Percentiles rank a stretch among this genome's conserved stretches.
phyloP scores from a whole-genome alignment of 1,284 basidiomycete genomes.

The Ustilago crameri region DNA sequence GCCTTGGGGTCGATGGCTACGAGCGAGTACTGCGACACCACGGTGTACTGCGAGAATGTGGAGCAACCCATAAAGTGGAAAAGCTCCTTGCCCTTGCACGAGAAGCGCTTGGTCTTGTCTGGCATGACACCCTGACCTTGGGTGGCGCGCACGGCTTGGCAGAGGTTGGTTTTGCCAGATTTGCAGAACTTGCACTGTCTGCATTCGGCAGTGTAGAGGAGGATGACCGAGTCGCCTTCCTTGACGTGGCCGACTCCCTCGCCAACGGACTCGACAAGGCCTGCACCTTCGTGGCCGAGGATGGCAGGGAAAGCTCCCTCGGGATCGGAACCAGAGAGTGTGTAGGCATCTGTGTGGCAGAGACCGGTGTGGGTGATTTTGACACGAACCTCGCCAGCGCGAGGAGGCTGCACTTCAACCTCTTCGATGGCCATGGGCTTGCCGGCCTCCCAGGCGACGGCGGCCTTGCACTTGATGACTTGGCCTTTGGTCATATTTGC shows the following conservation, averaged over 20 bases:
- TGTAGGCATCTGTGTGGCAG: conserved; percentile 98
- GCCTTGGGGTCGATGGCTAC: conserved; percentile 87
- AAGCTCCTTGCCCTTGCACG: conserved; percentile 85
- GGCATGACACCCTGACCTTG: conserved; percentile 98
- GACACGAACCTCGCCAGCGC: conserved; percentile 90
- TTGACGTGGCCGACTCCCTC: conserved; percentile 89
- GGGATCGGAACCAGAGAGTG: conserved; percentile 93
- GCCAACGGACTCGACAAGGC: conserved; percentile 85
- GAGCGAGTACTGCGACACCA: conserved; percentile 95
- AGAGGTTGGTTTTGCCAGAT: conserved; percentile 91
- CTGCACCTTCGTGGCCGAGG: conserved; percentile 73
- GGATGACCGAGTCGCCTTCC: conserved; percentile 79
- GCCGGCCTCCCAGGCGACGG: conserved; percentile 94
- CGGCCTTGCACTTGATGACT: conserved; percentile 73
- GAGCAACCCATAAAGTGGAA: conserved; percentile 98
- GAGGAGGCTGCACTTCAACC: conserved; percentile 91
- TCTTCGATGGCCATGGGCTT: conserved; percentile 89
- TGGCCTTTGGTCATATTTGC: conserved; percentile 51
- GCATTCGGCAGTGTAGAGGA: conserved; percentile 70
- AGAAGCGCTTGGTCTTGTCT: conserved; percentile 90
- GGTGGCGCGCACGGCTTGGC: conserved; percentile 80
- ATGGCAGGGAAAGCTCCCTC: conserved; percentile 97
- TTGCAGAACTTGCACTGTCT: conserved; percentile 80
- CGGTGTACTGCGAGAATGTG: conserved; percentile 98
- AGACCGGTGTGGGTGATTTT: conserved; percentile 92